Evolutionary conservation across 345 rosid species (phyloP), one percentile per base, ranked within the genome.

Genomic region (Hibiscus syriacus): DNA sequence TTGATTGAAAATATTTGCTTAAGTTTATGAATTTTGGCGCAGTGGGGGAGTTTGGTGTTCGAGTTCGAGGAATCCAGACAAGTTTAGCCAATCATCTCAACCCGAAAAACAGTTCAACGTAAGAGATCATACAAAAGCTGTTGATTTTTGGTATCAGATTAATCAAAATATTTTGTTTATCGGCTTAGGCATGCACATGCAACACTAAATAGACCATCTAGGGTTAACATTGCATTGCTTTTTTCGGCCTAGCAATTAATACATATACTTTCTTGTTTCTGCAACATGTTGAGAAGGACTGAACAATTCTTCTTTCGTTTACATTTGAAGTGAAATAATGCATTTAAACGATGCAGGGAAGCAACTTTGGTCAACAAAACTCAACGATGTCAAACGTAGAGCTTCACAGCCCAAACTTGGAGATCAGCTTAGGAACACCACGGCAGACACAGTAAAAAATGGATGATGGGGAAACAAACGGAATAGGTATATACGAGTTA

Each of bases 391-490:
- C 69, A 6, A 74, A 59, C 55, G 54, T 43, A n/a, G 56, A 38
- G 23, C 70, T 70, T 11, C 66, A 41, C 6, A 57, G 34, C 50
- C 82, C 81, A 62, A 80, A 74, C 82, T 71, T 83, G 80, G 82
- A 83, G 69, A 76, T 80, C 72, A 73, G 78, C 70, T 64, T 83
- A 72, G 84, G 86, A 29, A 78, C 73, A 76, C 55, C 77, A 1
- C 23, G 63, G 70, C 46, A 74, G 84, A 79, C 60, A 17, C 34
- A 66, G 39, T 72, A 64, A 74, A 49, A 19, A 32, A 39, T 23
- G 66, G 66, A 61, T 39, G 30, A 38, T 22, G 5, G 13, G 16
- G 13, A 58, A 11, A 13, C 48, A 43, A n/a, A n/a, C n/a, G n/a
- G n/a, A n/a, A n/a, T n/a, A n/a, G n/a, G n/a, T n/a, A n/a, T n/a